A percentile compares a stretch with the other conserved stretches of the same genome.
Conservation (phyloP, 225 moss, liverwort and hornwort species). For the Lunularia cruciata region DNA sequence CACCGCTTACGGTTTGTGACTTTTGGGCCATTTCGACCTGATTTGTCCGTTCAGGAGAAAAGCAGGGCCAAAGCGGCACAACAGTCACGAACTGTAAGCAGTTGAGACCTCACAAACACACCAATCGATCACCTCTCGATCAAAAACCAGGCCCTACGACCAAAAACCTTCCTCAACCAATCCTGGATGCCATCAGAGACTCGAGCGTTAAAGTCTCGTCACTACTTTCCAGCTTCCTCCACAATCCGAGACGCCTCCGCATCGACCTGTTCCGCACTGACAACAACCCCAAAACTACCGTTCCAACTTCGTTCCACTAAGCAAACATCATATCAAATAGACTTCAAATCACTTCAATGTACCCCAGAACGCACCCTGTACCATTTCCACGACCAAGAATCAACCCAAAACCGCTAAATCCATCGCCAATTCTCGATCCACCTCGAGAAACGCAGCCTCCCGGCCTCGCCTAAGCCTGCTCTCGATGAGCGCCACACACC, state of each 20-base stretch:
- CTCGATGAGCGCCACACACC: background rate
- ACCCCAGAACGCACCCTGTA: background rate
- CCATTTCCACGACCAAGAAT: background rate
- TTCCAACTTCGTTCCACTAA: too few species aligned
- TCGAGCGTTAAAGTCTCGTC: too few species aligned
- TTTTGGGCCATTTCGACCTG: conserved; percentile 23
- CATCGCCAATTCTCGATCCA: background rate
- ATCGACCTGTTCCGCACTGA: background rate
- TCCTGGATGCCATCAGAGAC: background rate
- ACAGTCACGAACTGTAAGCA: conserved; percentile 25
- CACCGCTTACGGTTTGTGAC: conserved; percentile 24
- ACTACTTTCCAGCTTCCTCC: background rate
- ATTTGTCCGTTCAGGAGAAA: conserved; percentile 12
- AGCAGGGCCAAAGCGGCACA: conserved; percentile 19
- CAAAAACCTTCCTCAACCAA: background rate
- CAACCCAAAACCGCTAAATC: background rate
- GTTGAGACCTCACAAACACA: conserved; percentile 18
- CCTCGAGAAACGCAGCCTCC: background rate
- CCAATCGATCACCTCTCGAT: conserved; percentile 5
- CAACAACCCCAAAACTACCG: background rate
- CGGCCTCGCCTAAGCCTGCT: background rate
- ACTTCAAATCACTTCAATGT: too few species aligned
- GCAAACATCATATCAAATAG: background rate
- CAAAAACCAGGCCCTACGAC: background rate
- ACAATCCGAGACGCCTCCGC: background rate